phyloP scores from a whole-genome alignment of 352 stramenopile genomes.

The Pythium rhizo-oryzae region DNA sequence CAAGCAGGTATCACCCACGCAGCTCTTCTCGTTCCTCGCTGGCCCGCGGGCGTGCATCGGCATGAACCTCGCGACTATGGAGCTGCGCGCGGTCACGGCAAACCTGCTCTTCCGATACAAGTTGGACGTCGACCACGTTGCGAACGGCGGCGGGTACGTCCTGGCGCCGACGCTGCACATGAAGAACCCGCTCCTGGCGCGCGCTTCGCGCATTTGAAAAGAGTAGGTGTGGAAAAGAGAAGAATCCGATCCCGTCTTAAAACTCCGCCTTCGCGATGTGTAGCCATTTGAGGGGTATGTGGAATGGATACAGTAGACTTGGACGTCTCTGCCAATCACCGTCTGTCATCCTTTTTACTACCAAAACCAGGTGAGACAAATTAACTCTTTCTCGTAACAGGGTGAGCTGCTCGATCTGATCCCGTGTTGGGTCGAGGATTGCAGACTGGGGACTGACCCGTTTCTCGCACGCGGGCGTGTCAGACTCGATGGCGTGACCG shows the following conservation, averaged over 20 bases:
- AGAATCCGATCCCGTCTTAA: no score
- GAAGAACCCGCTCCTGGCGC: slow-evolving; percentile 17
- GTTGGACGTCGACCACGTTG: slow-evolving; percentile 17
- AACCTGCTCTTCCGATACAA: slow-evolving; percentile 23
- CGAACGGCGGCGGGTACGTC: slow-evolving; percentile 25
- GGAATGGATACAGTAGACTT: no score
- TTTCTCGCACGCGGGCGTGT: background rate
- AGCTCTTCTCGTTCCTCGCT: slow-evolving; percentile 46
- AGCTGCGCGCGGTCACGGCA: slow-evolving; percentile 16
- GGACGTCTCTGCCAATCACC: no score
- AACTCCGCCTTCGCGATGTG: no score
- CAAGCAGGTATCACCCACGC: slow-evolving; percentile 21
- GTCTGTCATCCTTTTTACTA: background rate
- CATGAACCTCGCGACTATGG: slow-evolving; percentile 32
- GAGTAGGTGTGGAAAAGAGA: no score
- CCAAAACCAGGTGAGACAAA: no score
- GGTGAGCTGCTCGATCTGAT: background rate
- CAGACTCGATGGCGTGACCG: background rate
- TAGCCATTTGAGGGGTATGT: background rate
- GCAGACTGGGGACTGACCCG: background rate
- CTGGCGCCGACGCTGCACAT: slow-evolving; percentile 17
- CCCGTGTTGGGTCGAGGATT: background rate
- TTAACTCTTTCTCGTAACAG: background rate
- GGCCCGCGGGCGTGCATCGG: slow-evolving; percentile 54
- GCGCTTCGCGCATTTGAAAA: background rate